Base-by-base conservation (phyloP, 768 basidiomycete genomes). In the Naganishia onofrii region DNA sequence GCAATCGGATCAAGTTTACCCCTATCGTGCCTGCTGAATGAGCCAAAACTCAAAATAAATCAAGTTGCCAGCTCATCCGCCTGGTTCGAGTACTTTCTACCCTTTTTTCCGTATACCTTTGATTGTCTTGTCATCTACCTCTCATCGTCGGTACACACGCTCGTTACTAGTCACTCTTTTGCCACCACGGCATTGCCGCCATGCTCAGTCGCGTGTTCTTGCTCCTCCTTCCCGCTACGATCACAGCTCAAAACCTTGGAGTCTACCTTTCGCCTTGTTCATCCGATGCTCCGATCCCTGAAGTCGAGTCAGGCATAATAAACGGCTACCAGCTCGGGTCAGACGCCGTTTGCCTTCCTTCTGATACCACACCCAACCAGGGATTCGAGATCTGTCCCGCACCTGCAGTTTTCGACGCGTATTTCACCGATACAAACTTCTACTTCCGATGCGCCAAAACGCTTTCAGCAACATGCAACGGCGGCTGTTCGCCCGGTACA, bases 231-330 rank as follows among this genome's bases (percentile, higher is more conserved):
- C 36, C 28, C 6, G 60, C 60, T 42, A 3, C 26, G 12, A 36
- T 42, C 60, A 3, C 42, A 8, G 60, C 38, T 12, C 60, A 63
- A 29, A 63, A 63, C 60, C 60, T 63, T 23, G 60, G 60, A 36
- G 60, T 42, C 38, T 63, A 63, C 60, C 19, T 63, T 21, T 23
- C 60, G 5, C 36, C 60, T 5, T 63, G 60, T 26, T 19, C 60
- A 7, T 12, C 60, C 42, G 36, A 34, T 13, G 60, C 60, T 3
- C 60, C 60, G 5, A 29, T 63, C 38, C 36, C 60, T 0, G 38
- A 9, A 26, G 23, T 63, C 15, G 23, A 31, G 8, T 3, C 36
- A 2, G 21, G n/a, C 36, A 63, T 63, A 17, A 26, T 44, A 23
- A 42, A 63, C 42, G 38, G 23, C 15, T 63, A 63, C 60, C 23